Evolutionary conservation across 192 early-diverging fungal species (phyloP), one percentile per base, ranked within the genome.

Genomic region (Backusella westeae): DNA sequence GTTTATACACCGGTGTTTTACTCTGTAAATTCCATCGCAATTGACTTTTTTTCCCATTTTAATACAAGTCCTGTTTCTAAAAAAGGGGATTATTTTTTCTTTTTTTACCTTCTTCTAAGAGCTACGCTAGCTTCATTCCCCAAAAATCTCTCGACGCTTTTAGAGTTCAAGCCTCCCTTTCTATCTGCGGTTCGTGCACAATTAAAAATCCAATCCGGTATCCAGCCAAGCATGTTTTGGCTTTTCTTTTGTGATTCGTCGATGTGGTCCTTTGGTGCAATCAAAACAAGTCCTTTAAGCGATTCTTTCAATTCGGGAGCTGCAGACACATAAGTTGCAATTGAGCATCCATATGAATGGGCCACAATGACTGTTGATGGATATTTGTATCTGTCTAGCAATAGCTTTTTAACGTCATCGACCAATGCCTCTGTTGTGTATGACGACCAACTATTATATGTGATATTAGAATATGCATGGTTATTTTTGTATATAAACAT

Each of bases 261-360:
- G 23, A 88, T 75, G 2, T 71, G 19, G 0, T 85, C 84, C 67
- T 90, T 90, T 23, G 87, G 84, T 7, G 83, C 81, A 23, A 90
- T 87, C 70, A 90, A 76, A 5, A 87, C 83, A 44, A 90, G 42
- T 9, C 79, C 88, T 15, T 88, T 86, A 65, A 90, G 75, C 6
- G 73, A 67, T 32, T 73, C 46, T 32, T 80, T 63, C 6, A 87
- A 68, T 29, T 59, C 69, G 0, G 73, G 56, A 7, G 63, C 56
- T 19, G 78, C 49, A 6, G 83, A 72, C 34, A 90, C 82, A 52
- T 79, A 78, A 1, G 84, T 80, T 15, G 85, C 88, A 63, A 90
- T 71, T 0, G 80, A 77, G 38, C 88, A 90, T 0, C 88, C 88
- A 74, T 87, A 90, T 0, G 88, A 90, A 49, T 90, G 88, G 0